Evolutionary conservation across 805 yeast genomes (phyloP).

Genomic region (Lachancea meyersii): DNA sequence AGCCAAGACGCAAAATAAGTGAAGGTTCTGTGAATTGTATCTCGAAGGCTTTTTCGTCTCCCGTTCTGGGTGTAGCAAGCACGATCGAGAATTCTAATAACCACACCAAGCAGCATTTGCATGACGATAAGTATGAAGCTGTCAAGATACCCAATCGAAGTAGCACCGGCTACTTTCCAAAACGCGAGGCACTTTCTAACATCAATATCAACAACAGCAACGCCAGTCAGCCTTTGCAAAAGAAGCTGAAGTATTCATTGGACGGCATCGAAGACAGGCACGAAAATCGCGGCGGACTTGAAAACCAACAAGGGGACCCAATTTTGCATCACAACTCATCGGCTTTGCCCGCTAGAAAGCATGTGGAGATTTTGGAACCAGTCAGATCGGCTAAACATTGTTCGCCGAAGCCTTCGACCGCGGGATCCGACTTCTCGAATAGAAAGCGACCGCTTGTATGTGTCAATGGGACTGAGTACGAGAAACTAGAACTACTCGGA

Average conservation of each 20-base stretch:
- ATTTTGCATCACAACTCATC: slow-evolving; percentile 3
- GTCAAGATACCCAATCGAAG: slow-evolving; percentile 1
- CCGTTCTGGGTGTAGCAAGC: slow-evolving; percentile 4
- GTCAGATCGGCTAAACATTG: slow-evolving; percentile 4
- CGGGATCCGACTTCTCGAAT: not conserved
- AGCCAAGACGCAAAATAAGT: slow-evolving; percentile 11
- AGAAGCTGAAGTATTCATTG: slow-evolving; percentile 1
- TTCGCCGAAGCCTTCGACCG: slow-evolving; percentile 7
- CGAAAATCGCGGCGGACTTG: not conserved
- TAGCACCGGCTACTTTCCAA: slow-evolving; percentile 8
- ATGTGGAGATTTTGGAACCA: slow-evolving; percentile 19
- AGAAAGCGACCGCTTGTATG: slow-evolving; percentile 20
- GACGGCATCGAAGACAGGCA: not conserved
- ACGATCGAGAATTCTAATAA: not conserved
- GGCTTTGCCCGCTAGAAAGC: slow-evolving; percentile 1
- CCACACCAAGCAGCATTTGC: slow-evolving; percentile 1
- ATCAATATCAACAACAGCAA: slow-evolving; percentile 22
- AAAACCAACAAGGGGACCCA: not conserved
- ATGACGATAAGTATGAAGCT: slow-evolving; percentile 5
- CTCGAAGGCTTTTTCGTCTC: slow-evolving; percentile 14
- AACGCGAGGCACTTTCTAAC: slow-evolving; percentile 27
- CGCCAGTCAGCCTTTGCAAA: not conserved
- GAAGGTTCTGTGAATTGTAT: slow-evolving; percentile 5
- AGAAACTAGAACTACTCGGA: slow-evolving; percentile 72
- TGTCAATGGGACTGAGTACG: slow-evolving; percentile 61